These are phyloP conservation scores for Colletotrichum sp. DNA, from an alignment of 2,329 filamentous ascomycete species.

Conservation along the genomic window DNA sequence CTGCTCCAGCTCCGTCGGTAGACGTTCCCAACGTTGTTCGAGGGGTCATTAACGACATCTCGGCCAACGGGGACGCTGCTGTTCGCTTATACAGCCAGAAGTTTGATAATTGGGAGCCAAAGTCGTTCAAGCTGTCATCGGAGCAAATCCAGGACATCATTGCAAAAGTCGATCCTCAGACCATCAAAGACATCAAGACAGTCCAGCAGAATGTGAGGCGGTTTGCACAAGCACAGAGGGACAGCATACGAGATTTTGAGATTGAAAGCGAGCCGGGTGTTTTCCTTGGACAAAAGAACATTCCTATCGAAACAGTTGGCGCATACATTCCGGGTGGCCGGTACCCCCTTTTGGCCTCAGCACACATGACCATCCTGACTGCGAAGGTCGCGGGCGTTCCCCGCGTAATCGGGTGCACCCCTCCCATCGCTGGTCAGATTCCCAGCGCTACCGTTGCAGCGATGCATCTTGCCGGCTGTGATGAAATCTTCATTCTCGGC, in stretches of 20 bases:
- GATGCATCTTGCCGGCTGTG: constrained; percentile 53
- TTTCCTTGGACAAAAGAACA: constrained; percentile 54
- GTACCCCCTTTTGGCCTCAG: constrained; percentile 57
- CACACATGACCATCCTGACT: constrained; percentile 61
- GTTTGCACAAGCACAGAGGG: constrained; percentile 91
- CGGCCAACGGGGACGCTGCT: constrained; percentile 50
- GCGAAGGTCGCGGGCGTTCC: constrained; percentile 58
- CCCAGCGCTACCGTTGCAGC: constrained; percentile 55
- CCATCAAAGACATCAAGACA: constrained; percentile 36
- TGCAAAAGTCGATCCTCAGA: constrained; percentile 48
- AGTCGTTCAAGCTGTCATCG: constrained; percentile 51
- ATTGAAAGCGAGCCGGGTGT: constrained; percentile 55
- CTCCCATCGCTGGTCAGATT: constrained; percentile 53
- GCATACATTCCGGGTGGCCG: constrained; percentile 56
- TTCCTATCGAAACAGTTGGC: constrained; percentile 51
- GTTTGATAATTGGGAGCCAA: constrained; percentile 59
- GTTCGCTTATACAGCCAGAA: constrained; percentile 55
- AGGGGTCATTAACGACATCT: constrained; percentile 52
- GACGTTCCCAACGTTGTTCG: constrained; percentile 47
- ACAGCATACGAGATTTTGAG: constrained; percentile 60
- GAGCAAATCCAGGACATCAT: constrained; percentile 50
- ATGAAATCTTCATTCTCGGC: constrained; percentile 55
- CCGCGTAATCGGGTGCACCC: constrained; percentile 56
- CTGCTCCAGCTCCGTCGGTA: not conserved
- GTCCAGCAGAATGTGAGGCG: constrained; percentile 49